A percentile compares a stretch with the other conserved stretches of the same genome.
Conservation (phyloP, 2,329 filamentous ascomycete genomes). For the Nemania sp. region DNA sequence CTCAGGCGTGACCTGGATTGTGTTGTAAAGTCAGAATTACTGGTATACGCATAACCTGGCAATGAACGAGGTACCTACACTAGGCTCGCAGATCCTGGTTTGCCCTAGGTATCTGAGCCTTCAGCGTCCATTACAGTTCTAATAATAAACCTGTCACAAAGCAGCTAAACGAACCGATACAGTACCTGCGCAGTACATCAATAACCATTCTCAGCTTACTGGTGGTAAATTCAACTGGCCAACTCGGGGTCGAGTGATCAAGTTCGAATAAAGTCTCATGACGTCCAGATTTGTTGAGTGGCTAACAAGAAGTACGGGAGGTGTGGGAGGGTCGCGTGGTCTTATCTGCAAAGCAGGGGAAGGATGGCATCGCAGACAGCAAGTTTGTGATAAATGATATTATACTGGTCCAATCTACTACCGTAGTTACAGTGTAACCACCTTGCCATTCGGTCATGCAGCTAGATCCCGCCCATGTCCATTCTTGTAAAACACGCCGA, state of each 20-base stretch:
- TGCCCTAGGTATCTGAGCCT: constrained; percentile 9
- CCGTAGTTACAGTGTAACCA: constrained; percentile 22
- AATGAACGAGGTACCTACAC: neutral
- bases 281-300: constrained; percentile 1
- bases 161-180: neutral
- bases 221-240: constrained; percentile 13
- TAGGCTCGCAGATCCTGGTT: constrained; percentile 7
- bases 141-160: constrained; percentile 23
- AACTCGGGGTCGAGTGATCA: constrained; percentile 9
- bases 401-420: constrained; percentile 9
- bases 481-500: constrained; percentile 5
- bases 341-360: constrained; percentile 17
- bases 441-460: constrained; percentile 1
- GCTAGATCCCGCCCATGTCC: neutral
- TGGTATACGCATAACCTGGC: too few relatives aligned
- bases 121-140: too few relatives aligned
- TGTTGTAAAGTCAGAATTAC: too few relatives aligned
- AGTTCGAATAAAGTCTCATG: constrained; percentile 7
- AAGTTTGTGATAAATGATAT: constrained; percentile 14
- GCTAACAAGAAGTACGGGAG: constrained; percentile 2
- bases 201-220: constrained; percentile 17
- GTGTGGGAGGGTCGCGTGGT: constrained; percentile 16
- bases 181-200: neutral
- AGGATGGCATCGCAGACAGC: neutral
- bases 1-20: neutral